A percentile compares a stretch with the other conserved stretches of the same genome.
Conservation (phyloP, 106 monocot species). For the Dioscorea alata region DNA sequence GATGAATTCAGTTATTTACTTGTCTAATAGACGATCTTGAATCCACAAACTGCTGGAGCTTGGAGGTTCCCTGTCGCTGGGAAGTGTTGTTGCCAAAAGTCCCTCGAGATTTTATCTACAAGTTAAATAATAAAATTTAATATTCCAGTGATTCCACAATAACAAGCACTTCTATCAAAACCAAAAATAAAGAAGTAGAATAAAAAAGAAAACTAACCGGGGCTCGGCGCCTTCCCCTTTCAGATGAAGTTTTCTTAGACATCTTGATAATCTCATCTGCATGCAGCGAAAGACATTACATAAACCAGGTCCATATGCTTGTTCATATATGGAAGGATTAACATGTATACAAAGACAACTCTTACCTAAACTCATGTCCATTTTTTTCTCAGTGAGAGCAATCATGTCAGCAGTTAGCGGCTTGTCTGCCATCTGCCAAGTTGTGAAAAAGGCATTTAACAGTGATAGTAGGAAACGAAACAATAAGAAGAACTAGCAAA, state of each 20-base stretch:
- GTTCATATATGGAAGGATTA: too few relatives aligned
- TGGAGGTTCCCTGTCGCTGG: conserved; percentile 24
- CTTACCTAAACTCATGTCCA: conserved; percentile 79
- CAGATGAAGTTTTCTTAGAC: conserved; percentile 58
- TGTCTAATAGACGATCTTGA: conserved; percentile 84
- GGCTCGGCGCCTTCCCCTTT: conserved; percentile 43
- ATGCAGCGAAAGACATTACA: background rate
- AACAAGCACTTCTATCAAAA: too few relatives aligned
- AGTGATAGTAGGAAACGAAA: too few relatives aligned
- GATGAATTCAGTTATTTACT: conserved; percentile 19
- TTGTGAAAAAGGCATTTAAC: too few relatives aligned
- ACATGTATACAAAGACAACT: background rate
- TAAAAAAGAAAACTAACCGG: conserved; percentile 33
- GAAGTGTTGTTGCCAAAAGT: conserved; percentile 34
- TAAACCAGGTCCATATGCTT: too few relatives aligned
- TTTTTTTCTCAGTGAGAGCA: conserved; percentile 72
- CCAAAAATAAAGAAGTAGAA: background rate
- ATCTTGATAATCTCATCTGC: conserved; percentile 96
- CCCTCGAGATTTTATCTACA: conserved; percentile 61
- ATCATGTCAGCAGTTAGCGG: conserved; percentile 35
- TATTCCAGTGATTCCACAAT: too few relatives aligned
- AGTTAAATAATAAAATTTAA: conserved; percentile 3
- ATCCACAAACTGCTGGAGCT: conserved; percentile 57
- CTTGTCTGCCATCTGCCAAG: conserved; percentile 41
- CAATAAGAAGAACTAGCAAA: too few relatives aligned